A percentile compares a stretch with the other conserved stretches of the same genome.
phyloP scores from a whole-genome alignment of 345 rosid species.

The Eucalyptus polybractea region DNA sequence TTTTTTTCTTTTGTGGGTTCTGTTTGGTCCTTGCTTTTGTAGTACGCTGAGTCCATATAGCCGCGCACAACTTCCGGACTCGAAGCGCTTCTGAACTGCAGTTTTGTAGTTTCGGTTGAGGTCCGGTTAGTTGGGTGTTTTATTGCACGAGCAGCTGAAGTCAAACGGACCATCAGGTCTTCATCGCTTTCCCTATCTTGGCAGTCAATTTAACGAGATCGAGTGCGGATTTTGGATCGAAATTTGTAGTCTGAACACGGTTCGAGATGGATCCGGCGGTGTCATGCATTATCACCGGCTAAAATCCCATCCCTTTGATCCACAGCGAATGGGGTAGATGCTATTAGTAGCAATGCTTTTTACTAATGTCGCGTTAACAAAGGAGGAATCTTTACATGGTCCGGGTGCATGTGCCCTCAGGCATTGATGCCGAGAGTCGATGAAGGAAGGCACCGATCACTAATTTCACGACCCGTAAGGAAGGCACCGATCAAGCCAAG shows the following conservation, averaged over 20 bases:
- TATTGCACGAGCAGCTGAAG: neutral
- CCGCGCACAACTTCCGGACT: neutral
- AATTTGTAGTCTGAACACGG: neutral
- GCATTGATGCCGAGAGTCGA: neutral
- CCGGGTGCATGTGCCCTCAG: accelerated
- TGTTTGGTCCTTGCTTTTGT: neutral
- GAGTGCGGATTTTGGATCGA: too few relatives aligned
- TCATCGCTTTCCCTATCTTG: neutral
- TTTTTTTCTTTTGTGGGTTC: too few relatives aligned
- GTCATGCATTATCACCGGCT: neutral
- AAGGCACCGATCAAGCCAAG: neutral
- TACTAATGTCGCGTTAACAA: neutral
- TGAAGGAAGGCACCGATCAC: neutral
- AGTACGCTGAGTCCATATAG: neutral
- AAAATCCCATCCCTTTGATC: too few relatives aligned
- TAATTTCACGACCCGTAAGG: neutral
- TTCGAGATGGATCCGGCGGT: neutral
- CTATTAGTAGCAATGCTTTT: neutral
- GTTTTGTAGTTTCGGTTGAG: neutral
- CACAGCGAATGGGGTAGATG: accelerated
- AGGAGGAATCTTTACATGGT: neutral
- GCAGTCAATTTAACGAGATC: neutral
- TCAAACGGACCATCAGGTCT: neutral
- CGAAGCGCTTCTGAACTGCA: neutral
- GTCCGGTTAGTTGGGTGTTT: neutral